Conservation (phyloP, 768 basidiomycete genomes). For the Glaciozyma martinii region DNA sequence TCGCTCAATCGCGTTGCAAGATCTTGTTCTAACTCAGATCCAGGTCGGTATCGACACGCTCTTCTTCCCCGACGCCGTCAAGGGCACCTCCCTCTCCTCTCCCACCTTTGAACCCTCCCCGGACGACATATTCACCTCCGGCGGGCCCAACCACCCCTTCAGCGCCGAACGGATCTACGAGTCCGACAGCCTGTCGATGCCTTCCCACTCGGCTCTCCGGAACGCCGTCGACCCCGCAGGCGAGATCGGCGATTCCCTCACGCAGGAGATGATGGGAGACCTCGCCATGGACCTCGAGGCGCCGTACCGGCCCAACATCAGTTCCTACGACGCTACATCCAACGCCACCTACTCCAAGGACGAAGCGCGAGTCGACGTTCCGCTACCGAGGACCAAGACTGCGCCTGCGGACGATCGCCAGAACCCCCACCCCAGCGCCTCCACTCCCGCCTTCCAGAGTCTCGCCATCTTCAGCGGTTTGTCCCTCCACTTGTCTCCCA, state of each 20-base stretch:
- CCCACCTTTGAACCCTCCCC: conserved; percentile 1
- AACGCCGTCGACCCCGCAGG: conserved; percentile 16
- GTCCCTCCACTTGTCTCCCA: neutral
- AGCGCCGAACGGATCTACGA: conserved; percentile 1
- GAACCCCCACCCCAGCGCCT: conserved; percentile 30
- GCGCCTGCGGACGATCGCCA: conserved; percentile 13
- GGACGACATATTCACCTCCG: conserved; percentile 32
- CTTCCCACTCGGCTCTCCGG: conserved; percentile 7
- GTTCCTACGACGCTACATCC: conserved; percentile 46
- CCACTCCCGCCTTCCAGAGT: conserved; percentile 45
- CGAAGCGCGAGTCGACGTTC: conserved; percentile 11
- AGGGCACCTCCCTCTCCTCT: neutral
- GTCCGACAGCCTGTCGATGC: conserved; percentile 7
- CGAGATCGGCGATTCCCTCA: conserved; percentile 34
- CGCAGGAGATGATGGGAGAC: conserved; percentile 50
- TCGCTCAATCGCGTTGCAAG: conserved; percentile 19
- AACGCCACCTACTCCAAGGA: conserved; percentile 26
- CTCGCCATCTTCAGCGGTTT: conserved; percentile 49
- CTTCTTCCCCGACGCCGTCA: conserved; percentile 52
- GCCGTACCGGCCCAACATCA: conserved; percentile 51
- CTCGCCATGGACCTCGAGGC: conserved; percentile 42
- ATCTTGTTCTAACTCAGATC: neutral
- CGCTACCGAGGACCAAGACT: conserved; percentile 15
- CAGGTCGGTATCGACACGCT: conserved; percentile 41
- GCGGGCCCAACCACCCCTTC: conserved; percentile 16